Conservation (phyloP, 371 early-diverging fungal genomes). For the Haplosporangium sp. region DNA sequence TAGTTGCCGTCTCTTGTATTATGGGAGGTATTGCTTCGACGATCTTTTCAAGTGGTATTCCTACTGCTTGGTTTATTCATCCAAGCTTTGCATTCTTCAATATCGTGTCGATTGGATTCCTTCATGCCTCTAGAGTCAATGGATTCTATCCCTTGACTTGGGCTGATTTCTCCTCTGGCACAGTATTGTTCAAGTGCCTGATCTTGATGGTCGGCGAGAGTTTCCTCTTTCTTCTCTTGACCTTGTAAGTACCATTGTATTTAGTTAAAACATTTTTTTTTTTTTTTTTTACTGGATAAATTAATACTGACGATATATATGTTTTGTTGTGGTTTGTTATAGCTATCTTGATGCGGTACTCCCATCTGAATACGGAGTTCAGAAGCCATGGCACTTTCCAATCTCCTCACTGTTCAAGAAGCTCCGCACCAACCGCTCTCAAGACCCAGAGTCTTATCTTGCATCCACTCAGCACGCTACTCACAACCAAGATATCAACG, state of each 20-base stretch:
- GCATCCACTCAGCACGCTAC: slow-evolving; percentile 9
- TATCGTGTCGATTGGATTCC: slow-evolving; percentile 19
- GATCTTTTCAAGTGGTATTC: slow-evolving; percentile 37
- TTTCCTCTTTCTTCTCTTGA: slow-evolving; percentile 28
- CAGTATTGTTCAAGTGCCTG: slow-evolving; percentile 21
- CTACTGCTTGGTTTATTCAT: slow-evolving; percentile 46
- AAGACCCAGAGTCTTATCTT: slow-evolving; percentile 22
- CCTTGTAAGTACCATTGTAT: slow-evolving; percentile 29
- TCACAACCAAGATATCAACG: neutral
- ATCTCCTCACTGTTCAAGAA: slow-evolving; percentile 60
- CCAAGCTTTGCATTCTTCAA: slow-evolving; percentile 46
- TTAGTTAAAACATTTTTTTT: neutral
- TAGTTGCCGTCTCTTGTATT: slow-evolving; percentile 64
- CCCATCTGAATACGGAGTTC: slow-evolving; percentile 74
- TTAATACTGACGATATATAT: neutral
- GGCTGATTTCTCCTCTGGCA: slow-evolving; percentile 29
- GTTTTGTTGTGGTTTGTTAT: neutral
- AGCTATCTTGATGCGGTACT: slow-evolving; percentile 53
- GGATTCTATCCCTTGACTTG: slow-evolving; percentile 35
- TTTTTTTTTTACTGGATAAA: neutral
- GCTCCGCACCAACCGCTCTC: neutral
- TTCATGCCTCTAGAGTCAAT: slow-evolving; percentile 51
- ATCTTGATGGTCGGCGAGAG: slow-evolving; percentile 47
- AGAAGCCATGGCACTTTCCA: slow-evolving; percentile 74
- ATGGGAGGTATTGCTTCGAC: slow-evolving; percentile 35